A percentile compares a stretch with the other conserved stretches of the same genome.
phyloP scores from a whole-genome alignment of 306 rosid species.

The Prunus kanzakura region DNA sequence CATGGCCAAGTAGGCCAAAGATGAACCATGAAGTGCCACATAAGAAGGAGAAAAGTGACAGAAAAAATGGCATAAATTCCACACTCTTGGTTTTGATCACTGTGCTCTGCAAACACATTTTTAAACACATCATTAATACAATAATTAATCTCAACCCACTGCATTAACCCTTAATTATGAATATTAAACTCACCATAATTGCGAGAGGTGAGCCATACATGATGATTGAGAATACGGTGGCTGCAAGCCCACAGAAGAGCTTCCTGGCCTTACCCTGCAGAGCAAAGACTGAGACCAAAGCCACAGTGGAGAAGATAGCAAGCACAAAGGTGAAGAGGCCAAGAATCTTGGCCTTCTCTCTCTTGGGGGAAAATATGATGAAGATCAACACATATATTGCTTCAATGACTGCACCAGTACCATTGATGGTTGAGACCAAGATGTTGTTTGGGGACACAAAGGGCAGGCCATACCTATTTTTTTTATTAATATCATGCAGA shows the following conservation, averaged over 20 bases:
- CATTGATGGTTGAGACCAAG: slow-evolving; percentile 72
- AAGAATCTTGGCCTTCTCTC: slow-evolving; percentile 53
- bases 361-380: slow-evolving; percentile 47
- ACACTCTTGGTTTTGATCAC: slow-evolving; percentile 79
- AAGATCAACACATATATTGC: slow-evolving; percentile 59
- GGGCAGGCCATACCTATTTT: slow-evolving; percentile 81
- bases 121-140: neutral
- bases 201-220: slow-evolving; percentile 94
- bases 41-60: slow-evolving; percentile 77
- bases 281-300: slow-evolving; percentile 68
- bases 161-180: neutral
- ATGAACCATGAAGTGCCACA: slow-evolving; percentile 91
- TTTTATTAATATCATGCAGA: neutral
- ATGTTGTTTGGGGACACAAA: slow-evolving; percentile 81
- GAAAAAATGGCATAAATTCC: slow-evolving; percentile 91
- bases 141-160: neutral
- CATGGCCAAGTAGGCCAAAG: slow-evolving; percentile 77
- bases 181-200: slow-evolving; percentile 57
- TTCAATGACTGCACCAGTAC: slow-evolving; percentile 71
- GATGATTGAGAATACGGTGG: slow-evolving; percentile 70
- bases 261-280: slow-evolving; percentile 51
- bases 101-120: slow-evolving; percentile 53
- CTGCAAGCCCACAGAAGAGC: slow-evolving; percentile 69
- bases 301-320: slow-evolving; percentile 49
- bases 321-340: slow-evolving; percentile 47